Conservation (phyloP, 2,329 filamentous ascomycete species). For the Graphilbum ipis-grandicollis region DNA sequence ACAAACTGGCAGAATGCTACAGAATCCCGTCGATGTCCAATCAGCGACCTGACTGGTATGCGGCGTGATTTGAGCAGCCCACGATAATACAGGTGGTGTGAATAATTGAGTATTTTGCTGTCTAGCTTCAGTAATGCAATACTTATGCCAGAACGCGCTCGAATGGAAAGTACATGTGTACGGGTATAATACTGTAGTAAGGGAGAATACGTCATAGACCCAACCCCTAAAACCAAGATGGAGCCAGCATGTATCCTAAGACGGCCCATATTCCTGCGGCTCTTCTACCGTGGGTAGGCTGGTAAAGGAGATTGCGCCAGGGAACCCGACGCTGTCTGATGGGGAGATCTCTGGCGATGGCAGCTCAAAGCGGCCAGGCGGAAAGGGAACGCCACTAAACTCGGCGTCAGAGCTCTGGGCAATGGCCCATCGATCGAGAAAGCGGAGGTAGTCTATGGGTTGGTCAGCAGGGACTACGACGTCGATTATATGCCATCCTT, state of each 20-base stretch:
- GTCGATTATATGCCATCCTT: neutral
- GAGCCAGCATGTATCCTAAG: neutral
- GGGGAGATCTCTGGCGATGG: constrained; percentile 28
- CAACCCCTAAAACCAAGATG: neutral
- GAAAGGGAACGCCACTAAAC: constrained; percentile 27
- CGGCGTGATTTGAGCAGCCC: too few species aligned
- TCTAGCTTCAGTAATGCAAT: too few species aligned
- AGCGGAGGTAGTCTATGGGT: constrained; percentile 25
- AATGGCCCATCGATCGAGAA: constrained; percentile 26
- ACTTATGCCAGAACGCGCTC: too few species aligned
- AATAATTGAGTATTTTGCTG: too few species aligned
- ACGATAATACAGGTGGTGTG: too few species aligned
- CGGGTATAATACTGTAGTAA: too few species aligned
- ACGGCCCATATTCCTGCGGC: constrained; percentile 7
- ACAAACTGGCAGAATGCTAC: too few species aligned
- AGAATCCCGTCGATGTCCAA: too few species aligned
- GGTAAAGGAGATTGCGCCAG: constrained; percentile 5
- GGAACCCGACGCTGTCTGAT: constrained; percentile 9
- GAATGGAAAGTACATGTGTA: too few species aligned
- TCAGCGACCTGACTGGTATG: too few species aligned
- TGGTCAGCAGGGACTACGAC: too few species aligned
- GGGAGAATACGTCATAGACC: too few species aligned
- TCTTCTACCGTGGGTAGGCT: constrained; percentile 16
- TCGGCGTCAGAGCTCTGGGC: constrained; percentile 28
- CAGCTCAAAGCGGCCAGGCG: constrained; percentile 26